Evolutionary conservation across 345 rosid species (phyloP).

Genomic region (Tarenaya hassleriana): DNA sequence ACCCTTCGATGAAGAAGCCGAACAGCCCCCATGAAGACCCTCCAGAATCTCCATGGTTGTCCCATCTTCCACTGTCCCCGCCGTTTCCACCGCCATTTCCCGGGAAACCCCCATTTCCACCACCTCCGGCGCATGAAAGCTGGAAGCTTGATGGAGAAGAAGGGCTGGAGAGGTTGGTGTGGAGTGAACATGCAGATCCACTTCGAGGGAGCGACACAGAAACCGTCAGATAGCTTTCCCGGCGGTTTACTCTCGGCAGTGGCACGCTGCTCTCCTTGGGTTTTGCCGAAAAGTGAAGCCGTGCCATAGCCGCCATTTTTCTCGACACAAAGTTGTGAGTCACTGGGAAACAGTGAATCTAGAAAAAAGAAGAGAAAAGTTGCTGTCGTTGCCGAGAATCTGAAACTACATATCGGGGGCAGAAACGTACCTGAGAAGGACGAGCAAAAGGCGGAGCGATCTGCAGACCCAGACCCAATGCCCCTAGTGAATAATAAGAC

Average conservation of each 20-base stretch:
- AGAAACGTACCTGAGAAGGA: no score
- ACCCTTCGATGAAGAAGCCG: constrained; percentile 65
- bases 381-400: no score
- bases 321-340: neutral
- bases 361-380: neutral
- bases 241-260: constrained; percentile 20
- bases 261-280: constrained; percentile 26
- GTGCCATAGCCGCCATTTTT: constrained; percentile 36
- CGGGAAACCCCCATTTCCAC: constrained; percentile 23
- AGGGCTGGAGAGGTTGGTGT: constrained; percentile 9
- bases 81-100: constrained; percentile 24
- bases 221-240: constrained; percentile 20
- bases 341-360: neutral
- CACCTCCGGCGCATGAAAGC: constrained; percentile 35
- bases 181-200: constrained; percentile 25
- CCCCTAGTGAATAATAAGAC: no score
- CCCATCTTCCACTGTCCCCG: constrained; percentile 17
- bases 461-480: no score
- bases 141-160: constrained; percentile 22
- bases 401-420: no score
- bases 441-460: no score
- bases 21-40: constrained; percentile 45
- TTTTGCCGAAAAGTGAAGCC: constrained; percentile 30
- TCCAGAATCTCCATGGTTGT: constrained; percentile 17
- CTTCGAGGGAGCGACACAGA: constrained; percentile 25